Conservation (phyloP, 1,139 yeast species). For the Candida neerlandica region DNA sequence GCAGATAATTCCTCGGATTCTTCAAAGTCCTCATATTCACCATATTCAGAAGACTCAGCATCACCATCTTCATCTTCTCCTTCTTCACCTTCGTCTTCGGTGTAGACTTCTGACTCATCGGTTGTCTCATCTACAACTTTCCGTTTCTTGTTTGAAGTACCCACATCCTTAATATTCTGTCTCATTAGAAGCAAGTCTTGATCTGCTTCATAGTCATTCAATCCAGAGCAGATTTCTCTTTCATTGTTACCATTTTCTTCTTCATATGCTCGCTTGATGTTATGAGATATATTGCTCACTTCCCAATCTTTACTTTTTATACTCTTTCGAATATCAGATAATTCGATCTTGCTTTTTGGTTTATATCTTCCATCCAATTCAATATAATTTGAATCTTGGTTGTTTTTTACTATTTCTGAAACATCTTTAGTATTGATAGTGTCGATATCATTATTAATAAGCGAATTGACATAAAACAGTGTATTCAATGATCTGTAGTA, state of each 20-base stretch:
- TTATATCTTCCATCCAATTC: conserved; percentile 24
- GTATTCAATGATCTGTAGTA: conserved; percentile 37
- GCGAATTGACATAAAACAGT: conserved; percentile 20
- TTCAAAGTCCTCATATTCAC: conserved; percentile 7
- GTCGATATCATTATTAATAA: conserved; percentile 12
- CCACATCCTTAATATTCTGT: conserved; percentile 5
- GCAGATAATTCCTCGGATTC: conserved; percentile 11
- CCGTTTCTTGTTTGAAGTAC: background rate
- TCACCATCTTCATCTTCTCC: conserved; percentile 11
- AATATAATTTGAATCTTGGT: conserved; percentile 32
- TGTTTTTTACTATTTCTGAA: conserved; percentile 14
- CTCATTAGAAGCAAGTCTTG: conserved; percentile 22
- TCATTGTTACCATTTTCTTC: background rate
- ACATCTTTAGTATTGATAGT: conserved; percentile 12
- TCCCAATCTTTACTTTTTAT: conserved; percentile 8
- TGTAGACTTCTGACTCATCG: conserved; percentile 11
- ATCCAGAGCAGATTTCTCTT: conserved; percentile 23
- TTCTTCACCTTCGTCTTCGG: conserved; percentile 11
- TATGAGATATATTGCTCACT: conserved; percentile 1
- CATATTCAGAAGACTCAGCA: conserved; percentile 8
- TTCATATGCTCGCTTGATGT: conserved; percentile 11
- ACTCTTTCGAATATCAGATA: conserved; percentile 29
- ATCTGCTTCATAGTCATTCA: conserved; percentile 29
- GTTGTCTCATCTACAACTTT: conserved; percentile 13
- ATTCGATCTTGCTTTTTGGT: conserved; percentile 37